phyloP scores from a whole-genome alignment of 768 basidiomycete species.

The Lyophyllum shimeji region DNA sequence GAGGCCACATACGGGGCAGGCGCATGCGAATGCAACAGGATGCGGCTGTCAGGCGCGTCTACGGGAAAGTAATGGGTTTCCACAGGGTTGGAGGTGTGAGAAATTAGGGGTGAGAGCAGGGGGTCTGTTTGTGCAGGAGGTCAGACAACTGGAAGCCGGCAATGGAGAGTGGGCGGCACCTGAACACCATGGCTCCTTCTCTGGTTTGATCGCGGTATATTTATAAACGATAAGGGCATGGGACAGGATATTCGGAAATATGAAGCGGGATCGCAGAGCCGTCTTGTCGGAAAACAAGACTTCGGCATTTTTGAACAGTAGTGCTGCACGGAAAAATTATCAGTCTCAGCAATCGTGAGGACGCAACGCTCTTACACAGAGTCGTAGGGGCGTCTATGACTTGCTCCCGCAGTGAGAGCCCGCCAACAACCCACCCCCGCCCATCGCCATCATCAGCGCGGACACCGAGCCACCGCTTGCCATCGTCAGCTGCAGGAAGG shows the following conservation, averaged over 20 bases:
- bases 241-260: conserved; percentile 55
- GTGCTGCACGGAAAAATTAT: conserved; percentile 29
- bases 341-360: not conserved
- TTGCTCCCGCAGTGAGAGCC: conserved; percentile 37
- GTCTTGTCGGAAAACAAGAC: conserved; percentile 31
- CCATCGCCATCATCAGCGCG: conserved; percentile 48
- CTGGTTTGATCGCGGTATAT: conserved; percentile 33
- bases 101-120: conserved; percentile 63
- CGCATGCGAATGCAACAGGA: conserved; percentile 68
- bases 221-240: conserved; percentile 69
- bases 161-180: conserved; percentile 23
- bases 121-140: conserved; percentile 36
- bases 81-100: conserved; percentile 54
- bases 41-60: conserved; percentile 30
- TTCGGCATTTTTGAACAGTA: conserved; percentile 34
- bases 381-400: conserved; percentile 33
- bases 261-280: conserved; percentile 42
- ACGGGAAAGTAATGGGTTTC: conserved; percentile 75
- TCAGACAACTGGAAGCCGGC: conserved; percentile 7
- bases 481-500: conserved; percentile 21
- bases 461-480: conserved; percentile 49
- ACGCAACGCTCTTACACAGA: conserved; percentile 41
- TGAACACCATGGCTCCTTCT: conserved; percentile 28
- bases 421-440: conserved; percentile 62
- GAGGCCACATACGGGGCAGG: conserved; percentile 65